phyloP scores from a whole-genome alignment of 2,329 filamentous ascomycete genomes.

The Talaromyces sp. region DNA sequence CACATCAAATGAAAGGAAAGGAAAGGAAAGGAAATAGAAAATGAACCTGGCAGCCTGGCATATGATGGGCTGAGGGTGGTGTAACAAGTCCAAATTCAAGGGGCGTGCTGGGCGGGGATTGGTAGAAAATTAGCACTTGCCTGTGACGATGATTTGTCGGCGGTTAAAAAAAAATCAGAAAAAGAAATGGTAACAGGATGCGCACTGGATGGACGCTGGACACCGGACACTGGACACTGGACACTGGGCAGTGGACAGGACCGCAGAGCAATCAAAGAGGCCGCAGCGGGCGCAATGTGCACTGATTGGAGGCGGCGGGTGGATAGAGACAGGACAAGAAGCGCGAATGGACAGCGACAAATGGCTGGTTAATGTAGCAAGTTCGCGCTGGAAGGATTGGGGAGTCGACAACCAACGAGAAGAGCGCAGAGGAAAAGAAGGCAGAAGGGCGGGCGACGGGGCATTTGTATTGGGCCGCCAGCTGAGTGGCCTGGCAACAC shows the following conservation, averaged over 20 bases:
- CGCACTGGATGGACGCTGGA: background rate
- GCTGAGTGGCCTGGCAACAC: constrained; percentile 17
- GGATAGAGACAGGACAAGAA: constrained; percentile 11
- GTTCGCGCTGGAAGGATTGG: background rate
- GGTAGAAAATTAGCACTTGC: constrained; percentile 15
- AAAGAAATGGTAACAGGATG: background rate
- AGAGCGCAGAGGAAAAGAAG: constrained; percentile 32
- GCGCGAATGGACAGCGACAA: constrained; percentile 15
- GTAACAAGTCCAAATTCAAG: background rate
- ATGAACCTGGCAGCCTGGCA: background rate
- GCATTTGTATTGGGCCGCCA: constrained; percentile 33
- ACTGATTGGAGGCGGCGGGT: constrained; percentile 17
- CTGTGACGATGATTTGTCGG: constrained; percentile 20
- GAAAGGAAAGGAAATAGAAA: background rate
- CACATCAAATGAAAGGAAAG: background rate
- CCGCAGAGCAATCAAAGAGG: background rate
- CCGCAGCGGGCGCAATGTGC: background rate
- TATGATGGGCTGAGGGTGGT: constrained; percentile 4
- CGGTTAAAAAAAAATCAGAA: constrained; percentile 2
- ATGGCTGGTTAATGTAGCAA: constrained; percentile 3
- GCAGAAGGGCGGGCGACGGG: constrained; percentile 33
- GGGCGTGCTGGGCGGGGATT: background rate
- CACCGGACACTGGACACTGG: too few species aligned
- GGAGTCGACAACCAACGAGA: constrained; percentile 32
- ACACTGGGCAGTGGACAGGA: background rate